phyloP scores from a whole-genome alignment of 1,284 basidiomycete genomes.

The Austropuccinia psidii region DNA sequence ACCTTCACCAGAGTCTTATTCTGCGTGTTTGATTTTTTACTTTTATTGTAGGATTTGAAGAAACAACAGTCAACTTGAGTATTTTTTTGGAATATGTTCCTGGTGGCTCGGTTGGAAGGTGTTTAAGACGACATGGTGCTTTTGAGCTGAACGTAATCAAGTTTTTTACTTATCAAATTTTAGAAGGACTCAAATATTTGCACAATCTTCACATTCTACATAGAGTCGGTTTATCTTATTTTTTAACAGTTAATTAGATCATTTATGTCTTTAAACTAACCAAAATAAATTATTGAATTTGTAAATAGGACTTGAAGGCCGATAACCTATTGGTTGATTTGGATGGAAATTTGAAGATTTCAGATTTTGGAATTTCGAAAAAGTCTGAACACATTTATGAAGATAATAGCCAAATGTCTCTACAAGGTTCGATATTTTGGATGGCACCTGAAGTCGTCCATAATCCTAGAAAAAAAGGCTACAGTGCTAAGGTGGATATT shows the following conservation, averaged over 20 bases:
- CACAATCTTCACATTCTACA: conserved; percentile 87
- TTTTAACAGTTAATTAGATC: neutral
- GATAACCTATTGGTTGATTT: conserved; percentile 96
- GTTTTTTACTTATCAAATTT: conserved; percentile 85
- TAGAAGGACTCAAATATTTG: conserved; percentile 84
- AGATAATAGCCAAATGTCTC: conserved; percentile 62
- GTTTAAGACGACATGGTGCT: conserved; percentile 81
- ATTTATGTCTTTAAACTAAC: neutral
- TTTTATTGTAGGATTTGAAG: conserved; percentile 60
- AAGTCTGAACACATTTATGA: conserved; percentile 73
- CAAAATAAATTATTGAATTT: conserved; percentile 6
- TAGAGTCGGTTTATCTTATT: conserved; percentile 55
- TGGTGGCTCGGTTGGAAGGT: conserved; percentile 89
- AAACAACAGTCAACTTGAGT: conserved; percentile 78
- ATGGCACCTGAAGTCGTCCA: conserved; percentile 97
- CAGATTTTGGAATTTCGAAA: conserved; percentile 95
- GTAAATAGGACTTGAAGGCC: conserved; percentile 76
- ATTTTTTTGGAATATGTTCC: conserved; percentile 99
- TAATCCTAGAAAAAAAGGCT: conserved; percentile 61
- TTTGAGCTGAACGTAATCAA: conserved; percentile 86
- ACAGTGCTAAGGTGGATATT: conserved; percentile 94
- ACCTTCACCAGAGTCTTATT: neutral
- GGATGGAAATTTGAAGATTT: conserved; percentile 90
- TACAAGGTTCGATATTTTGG: conserved; percentile 96
- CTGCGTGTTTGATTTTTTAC: neutral